A percentile compares a stretch with the other conserved stretches of the same genome.
phyloP scores from a whole-genome alignment of 2,329 filamentous ascomycete genomes.

The Fusarium armeniacum region DNA sequence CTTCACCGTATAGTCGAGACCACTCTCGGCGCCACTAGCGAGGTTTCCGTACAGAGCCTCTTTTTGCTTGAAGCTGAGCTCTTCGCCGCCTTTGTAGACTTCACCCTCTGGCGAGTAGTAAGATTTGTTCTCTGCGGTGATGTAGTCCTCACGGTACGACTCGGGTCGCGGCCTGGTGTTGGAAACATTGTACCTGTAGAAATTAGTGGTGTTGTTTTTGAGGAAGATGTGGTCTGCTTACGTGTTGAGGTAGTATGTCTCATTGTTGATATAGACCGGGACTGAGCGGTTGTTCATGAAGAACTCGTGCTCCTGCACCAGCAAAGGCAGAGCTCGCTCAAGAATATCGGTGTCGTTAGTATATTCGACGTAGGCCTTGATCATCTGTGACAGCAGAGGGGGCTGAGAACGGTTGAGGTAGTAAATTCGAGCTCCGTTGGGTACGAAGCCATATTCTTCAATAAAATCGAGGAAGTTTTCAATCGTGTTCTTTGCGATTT shows the following conservation, averaged over 20 bases:
- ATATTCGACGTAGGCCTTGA: slow-evolving; percentile 73
- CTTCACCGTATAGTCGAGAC: slow-evolving; percentile 73
- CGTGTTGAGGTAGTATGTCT: slow-evolving; percentile 69
- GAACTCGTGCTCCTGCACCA: slow-evolving; percentile 75
- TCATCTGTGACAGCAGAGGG: slow-evolving; percentile 75
- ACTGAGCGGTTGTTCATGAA: slow-evolving; percentile 73
- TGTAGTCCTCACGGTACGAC: slow-evolving; percentile 75
- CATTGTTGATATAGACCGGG: slow-evolving; percentile 60
- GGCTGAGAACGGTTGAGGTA: slow-evolving; percentile 78
- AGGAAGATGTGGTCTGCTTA: slow-evolving; percentile 52
- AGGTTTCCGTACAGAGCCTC: slow-evolving; percentile 71
- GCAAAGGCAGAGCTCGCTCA: slow-evolving; percentile 70
- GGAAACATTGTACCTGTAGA: slow-evolving; percentile 66
- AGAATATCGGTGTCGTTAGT: slow-evolving; percentile 74
- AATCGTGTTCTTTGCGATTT: slow-evolving; percentile 75
- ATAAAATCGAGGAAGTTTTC: slow-evolving; percentile 79
- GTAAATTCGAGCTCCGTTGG: slow-evolving; percentile 76
- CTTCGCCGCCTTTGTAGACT: slow-evolving; percentile 66
- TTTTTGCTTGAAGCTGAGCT: slow-evolving; percentile 67
- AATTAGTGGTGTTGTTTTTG: slow-evolving; percentile 1
- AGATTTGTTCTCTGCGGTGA: slow-evolving; percentile 74
- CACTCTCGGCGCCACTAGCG: slow-evolving; percentile 75
- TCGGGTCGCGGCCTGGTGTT: slow-evolving; percentile 78
- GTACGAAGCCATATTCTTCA: slow-evolving; percentile 74
- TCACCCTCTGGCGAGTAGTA: slow-evolving; percentile 70